Evolutionary conservation across 2,329 filamentous ascomycete species (phyloP), one percentile per base, ranked within the genome.

Genomic region (Xylariaceae sp.): DNA sequence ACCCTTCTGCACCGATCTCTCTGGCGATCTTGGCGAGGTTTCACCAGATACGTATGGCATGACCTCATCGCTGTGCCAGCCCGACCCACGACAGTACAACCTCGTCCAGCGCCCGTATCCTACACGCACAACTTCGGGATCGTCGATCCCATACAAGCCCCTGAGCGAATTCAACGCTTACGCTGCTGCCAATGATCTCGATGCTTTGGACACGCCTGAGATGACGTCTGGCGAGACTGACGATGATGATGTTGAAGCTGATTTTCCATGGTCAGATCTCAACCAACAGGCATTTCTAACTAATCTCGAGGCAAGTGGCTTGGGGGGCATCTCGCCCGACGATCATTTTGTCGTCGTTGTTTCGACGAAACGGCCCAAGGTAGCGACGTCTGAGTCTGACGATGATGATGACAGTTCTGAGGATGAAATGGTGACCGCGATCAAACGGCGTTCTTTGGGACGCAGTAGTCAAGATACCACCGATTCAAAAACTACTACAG

Each of bases 1-100:
- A 1, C 82, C 82, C 0, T 96, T 94, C 66, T 94, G 85, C 66
- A 91, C 86, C 1, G 90, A 96, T 66, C 71, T 94, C 3, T 89
- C 86, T 14, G 86, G 86, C 2, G 87, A 91, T 60, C 74, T 74
- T 11, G 77, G 76, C 2, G 76, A 78, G 18, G 55, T 69, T 1
- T 78, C 75, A 0, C 75, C 76, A 1, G 66, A 75, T 2, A 77
- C 79, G 1, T 65, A 70, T 48, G 61, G 80, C 52, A 69, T 79
- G 68, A 71, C 73, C 4, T 76, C 75, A n/a, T 72, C 72, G 10
- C 73, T 70, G 1, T 71, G 71, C 36, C 60, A 65, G 6, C 45
- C 38, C 13, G 31, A 10, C 50, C 59, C 19, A 38, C 58, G 45
- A 28, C 56, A 28, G 55, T 60, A 43, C 63, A 58, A 18, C 69